Base-by-base conservation (phyloP, 306 rosid genomes). In the Sicyos baderoa region DNA sequence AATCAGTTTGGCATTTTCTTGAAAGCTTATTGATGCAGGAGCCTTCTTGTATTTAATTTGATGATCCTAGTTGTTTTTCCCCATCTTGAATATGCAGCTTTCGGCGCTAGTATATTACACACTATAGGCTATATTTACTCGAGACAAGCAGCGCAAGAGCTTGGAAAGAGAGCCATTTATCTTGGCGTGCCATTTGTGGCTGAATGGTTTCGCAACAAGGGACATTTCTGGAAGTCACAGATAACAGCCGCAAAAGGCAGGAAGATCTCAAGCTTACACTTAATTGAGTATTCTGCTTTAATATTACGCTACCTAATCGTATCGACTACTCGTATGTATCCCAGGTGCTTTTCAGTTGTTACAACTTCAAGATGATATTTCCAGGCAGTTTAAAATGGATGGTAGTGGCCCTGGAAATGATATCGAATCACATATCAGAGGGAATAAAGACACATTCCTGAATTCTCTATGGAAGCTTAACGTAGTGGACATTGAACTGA, bases 131-230 rank as follows among this genome's bases (percentile, higher is more conserved):
- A 83, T 65, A 62, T 86, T 79, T 93, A 93, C 77, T 85, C 89
- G 10, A 88, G 97, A 81, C 99, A 90, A 75, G 99, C 99, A 54
- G 97, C 91, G 12, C 91, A 83, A 82, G 96, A 93, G 85, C 88
- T 93, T 66, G 99, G 99, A 61, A 88, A 88, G 79, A 93, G 84
- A 73, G 96, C 94, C 75, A 82, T 89, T 70, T 90, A 75, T 69
- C 94, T 93, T 16, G 96, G 97, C 9, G 87, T 93, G 53, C 99
- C 97, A 67, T 93, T 93, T 81, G 58, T 93, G 75, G 86, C 97
- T 18, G 97, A 93, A 78, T 90, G 97, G 97, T 91, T 90, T 70
- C 88, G 97, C 17, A 85, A 84, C 54, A 93, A 90, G 79, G 96
- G 99, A 45, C 97, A 90, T 79, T 89, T 82, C 74, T 90, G 88